Percentiles rank a stretch among this genome's conserved stretches.
Conservation (phyloP, 768 basidiomycete genomes). For the Mycena vulgaris region DNA sequence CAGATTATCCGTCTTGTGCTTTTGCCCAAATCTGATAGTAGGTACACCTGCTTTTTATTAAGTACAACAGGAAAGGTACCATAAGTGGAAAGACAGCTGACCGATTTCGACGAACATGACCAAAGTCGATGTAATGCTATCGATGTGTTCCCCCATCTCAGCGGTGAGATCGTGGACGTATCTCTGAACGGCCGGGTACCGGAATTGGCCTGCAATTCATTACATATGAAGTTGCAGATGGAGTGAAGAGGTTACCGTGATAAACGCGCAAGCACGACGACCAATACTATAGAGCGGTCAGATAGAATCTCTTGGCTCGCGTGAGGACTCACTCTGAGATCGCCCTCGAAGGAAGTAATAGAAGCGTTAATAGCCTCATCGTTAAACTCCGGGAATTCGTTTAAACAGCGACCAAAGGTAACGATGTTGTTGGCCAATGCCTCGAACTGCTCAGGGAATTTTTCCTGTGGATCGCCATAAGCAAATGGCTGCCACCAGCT, state of each 20-base stretch:
- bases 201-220: conserved; percentile 73
- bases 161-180: conserved; percentile 81
- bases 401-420: conserved; percentile 78
- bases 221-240: conserved; percentile 1
- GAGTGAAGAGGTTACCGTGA: conserved; percentile 54
- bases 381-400: conserved; percentile 85
- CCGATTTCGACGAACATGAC: conserved; percentile 85
- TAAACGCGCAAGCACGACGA: conserved; percentile 79
- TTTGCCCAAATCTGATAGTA: conserved; percentile 83
- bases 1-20: conserved; percentile 78
- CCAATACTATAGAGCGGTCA: conserved; percentile 71
- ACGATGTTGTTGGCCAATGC: conserved; percentile 75
- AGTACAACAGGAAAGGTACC: neutral
- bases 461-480: conserved; percentile 56
- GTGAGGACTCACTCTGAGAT: conserved; percentile 67
- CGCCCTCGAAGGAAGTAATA: conserved; percentile 77
- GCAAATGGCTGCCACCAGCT: neutral
- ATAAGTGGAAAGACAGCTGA: conserved; percentile 46
- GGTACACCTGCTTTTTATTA: conserved; percentile 70
- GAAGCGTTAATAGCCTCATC: conserved; percentile 81
- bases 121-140: conserved; percentile 77
- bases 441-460: conserved; percentile 77
- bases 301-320: neutral
- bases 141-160: conserved; percentile 84
- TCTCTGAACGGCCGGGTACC: conserved; percentile 78